Evolutionary conservation across 306 rosid genomes (phyloP).

Genomic region (Prinsepia uniflora): DNA sequence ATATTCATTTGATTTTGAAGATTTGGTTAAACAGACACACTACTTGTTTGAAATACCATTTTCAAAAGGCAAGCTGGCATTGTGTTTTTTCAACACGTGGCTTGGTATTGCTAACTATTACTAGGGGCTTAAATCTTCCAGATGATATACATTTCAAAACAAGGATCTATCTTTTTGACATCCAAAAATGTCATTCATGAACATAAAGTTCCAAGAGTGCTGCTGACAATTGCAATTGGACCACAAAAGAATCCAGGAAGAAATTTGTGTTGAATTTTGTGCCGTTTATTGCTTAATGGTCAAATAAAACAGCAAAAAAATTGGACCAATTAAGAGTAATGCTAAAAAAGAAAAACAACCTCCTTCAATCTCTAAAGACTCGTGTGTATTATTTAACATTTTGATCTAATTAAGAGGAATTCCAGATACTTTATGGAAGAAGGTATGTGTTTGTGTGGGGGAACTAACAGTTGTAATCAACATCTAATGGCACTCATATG

Average conservation of each 20-base stretch:
- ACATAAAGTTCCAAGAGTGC: not conserved
- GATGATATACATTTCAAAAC: conserved; percentile 3
- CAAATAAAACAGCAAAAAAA: not conserved
- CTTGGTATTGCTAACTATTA: not conserved
- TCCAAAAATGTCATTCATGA: not conserved
- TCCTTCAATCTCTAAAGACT: not conserved
- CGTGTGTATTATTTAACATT: not conserved
- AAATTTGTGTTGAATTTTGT: not conserved
- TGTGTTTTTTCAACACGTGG: not conserved
- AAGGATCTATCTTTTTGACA: conserved; percentile 1
- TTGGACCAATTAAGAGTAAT: not conserved
- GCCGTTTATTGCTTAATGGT: not conserved
- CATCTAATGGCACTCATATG: not conserved
- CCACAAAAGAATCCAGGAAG: too few relatives aligned
- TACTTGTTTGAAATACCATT: not conserved
- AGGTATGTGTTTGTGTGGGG: not conserved
- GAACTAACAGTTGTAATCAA: not conserved
- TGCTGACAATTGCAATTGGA: not conserved
- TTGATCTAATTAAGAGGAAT: too few relatives aligned
- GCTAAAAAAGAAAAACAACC: not conserved
- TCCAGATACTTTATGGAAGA: not conserved
- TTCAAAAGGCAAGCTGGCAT: not conserved
- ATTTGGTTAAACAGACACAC: not conserved
- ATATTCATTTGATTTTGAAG: not conserved
- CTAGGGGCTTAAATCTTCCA: not conserved